Evolutionary conservation across 192 early-diverging fungal species (phyloP).

Genomic region (Thoreauomyces humboldtii): DNA sequence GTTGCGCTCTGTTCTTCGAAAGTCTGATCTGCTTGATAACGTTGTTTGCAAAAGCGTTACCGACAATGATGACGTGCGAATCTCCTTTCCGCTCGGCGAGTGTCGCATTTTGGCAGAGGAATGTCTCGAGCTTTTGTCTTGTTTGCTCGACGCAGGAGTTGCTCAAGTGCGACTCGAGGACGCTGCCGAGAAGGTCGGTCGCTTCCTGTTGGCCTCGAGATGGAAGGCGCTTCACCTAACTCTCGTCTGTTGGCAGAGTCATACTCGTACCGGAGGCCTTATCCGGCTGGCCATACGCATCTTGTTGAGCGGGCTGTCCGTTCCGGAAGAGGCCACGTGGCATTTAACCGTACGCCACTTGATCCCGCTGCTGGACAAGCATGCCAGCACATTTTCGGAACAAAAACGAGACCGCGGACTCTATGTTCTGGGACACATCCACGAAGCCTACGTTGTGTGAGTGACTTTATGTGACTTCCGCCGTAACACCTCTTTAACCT

Average conservation of each 20-base stretch:
- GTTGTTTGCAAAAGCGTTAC: not conserved
- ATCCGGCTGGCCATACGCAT: constrained; percentile 37
- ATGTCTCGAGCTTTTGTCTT: constrained; percentile 30
- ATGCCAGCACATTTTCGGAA: constrained; percentile 29
- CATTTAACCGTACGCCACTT: constrained; percentile 34
- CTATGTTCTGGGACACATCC: constrained; percentile 35
- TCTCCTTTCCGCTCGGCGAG: constrained; percentile 45
- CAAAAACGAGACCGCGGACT: constrained; percentile 21
- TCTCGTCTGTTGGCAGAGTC: too few species aligned
- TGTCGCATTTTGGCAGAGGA: constrained; percentile 38
- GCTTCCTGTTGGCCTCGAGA: not conserved
- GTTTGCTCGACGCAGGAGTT: constrained; percentile 35
- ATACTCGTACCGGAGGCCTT: constrained; percentile 33
- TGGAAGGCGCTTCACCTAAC: not conserved
- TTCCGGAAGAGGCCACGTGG: constrained; percentile 35
- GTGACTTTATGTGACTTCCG: too few species aligned
- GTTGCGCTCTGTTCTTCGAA: not conserved
- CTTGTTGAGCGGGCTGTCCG: constrained; percentile 34
- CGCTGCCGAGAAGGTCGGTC: constrained; percentile 35
- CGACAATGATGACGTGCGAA: constrained; percentile 23
- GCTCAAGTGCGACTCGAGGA: constrained; percentile 29
- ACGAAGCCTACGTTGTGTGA: constrained; percentile 35
- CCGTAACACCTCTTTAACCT: too few species aligned
- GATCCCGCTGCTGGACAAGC: constrained; percentile 36
- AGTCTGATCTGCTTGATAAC: not conserved